phyloP scores from a whole-genome alignment of 257 asterid genomes.

The Nicotiana attenuata region DNA sequence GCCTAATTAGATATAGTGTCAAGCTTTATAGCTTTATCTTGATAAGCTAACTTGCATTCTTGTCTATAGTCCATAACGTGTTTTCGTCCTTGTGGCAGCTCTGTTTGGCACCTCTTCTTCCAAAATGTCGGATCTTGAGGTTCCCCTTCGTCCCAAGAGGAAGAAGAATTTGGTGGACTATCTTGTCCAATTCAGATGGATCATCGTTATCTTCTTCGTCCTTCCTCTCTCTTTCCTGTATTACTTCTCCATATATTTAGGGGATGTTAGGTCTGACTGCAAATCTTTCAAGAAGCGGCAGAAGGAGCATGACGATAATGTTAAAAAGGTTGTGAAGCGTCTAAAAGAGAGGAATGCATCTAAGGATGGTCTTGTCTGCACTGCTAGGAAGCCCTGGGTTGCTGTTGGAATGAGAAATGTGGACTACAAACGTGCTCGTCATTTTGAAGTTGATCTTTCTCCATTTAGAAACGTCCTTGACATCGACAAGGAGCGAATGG shows the following conservation, averaged over 20 bases:
- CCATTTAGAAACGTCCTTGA: constrained; percentile 69
- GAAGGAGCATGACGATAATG: constrained; percentile 50
- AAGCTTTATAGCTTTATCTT: not conserved
- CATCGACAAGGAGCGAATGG: constrained; percentile 66
- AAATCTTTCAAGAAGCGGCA: constrained; percentile 71
- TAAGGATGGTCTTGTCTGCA: constrained; percentile 72
- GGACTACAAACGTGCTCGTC: constrained; percentile 89
- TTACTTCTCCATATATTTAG: constrained; percentile 75
- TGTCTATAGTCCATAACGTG: not conserved
- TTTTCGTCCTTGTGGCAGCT: constrained; percentile 12
- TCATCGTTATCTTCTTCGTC: constrained; percentile 75
- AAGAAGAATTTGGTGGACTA: constrained; percentile 83
- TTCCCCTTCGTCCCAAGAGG: constrained; percentile 87
- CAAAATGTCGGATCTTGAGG: constrained; percentile 81
- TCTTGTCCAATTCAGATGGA: constrained; percentile 85
- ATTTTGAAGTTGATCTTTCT: constrained; percentile 90
- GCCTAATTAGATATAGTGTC: not conserved
- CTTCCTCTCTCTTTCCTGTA: constrained; percentile 72
- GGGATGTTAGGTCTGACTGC: constrained; percentile 65
- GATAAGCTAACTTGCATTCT: not conserved
- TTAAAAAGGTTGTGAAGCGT: constrained; percentile 43
- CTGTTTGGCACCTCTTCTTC: not conserved
- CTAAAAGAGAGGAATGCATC: constrained; percentile 39
- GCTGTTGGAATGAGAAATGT: constrained; percentile 93
- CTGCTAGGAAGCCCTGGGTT: constrained; percentile 73